These are phyloP conservation scores for Breynia disticha DNA, from an alignment of 441 rosid species.

Conservation along the genomic window DNA sequence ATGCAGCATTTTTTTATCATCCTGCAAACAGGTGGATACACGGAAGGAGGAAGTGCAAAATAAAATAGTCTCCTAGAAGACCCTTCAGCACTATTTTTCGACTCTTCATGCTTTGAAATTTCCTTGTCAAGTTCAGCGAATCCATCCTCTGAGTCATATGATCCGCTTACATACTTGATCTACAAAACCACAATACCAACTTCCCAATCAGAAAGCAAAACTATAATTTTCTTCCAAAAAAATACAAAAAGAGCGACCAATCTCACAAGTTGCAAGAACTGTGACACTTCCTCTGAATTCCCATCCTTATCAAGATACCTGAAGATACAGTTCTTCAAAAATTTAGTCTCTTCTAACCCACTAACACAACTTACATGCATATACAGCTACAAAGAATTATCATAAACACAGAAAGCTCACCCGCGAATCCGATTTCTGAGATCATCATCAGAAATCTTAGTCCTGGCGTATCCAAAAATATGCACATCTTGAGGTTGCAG, in stretches of 20 bases:
- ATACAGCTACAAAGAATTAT: conserved; percentile 3
- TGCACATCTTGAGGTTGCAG: conserved; percentile 68
- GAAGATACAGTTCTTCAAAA: conserved; percentile 13
- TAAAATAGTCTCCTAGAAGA: conserved; percentile 88
- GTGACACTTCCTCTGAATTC: conserved; percentile 34
- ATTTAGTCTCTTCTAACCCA: not conserved
- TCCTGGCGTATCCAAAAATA: conserved; percentile 94
- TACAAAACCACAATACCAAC: conserved; percentile 21
- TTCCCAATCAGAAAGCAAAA: too few species aligned
- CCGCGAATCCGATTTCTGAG: conserved; percentile 63
- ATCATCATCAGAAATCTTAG: conserved; percentile 69
- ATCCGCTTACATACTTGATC: conserved; percentile 94
- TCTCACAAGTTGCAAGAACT: conserved; percentile 84
- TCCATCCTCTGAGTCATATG: conserved; percentile 81
- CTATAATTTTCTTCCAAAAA: not conserved
- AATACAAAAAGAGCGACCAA: conserved; percentile 6
- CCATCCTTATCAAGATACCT: conserved; percentile 65
- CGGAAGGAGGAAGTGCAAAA: conserved; percentile 96
- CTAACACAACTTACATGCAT: not conserved
- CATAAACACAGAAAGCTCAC: conserved; percentile 33
- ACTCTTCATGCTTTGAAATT: conserved; percentile 62
- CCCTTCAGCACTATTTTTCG: conserved; percentile 56
- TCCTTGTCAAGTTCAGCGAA: conserved; percentile 66
- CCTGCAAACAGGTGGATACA: conserved; percentile 86
- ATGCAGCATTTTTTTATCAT: conserved; percentile 78